Conservation (phyloP, 495 filamentous ascomycete genomes). For the Tuber melanosporum region DNA sequence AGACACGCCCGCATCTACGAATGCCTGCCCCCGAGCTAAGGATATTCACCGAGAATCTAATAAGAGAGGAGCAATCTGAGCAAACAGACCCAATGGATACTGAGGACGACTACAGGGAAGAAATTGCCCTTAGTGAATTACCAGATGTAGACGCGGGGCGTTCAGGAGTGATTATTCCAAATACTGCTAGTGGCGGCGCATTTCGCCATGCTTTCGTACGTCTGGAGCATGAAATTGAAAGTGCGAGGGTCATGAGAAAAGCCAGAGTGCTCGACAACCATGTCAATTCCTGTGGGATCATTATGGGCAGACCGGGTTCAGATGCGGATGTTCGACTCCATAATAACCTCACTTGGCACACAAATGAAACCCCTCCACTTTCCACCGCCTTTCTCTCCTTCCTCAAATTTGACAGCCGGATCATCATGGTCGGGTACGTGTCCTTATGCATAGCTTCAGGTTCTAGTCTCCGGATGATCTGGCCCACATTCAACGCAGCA, state of each 20-base stretch:
- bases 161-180: neutral
- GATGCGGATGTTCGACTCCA: neutral
- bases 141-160: neutral
- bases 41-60: neutral
- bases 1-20: slow-evolving; percentile 12
- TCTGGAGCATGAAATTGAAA: neutral
- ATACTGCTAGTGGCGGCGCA: neutral
- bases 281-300: neutral
- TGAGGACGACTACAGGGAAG: neutral
- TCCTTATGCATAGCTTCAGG: neutral
- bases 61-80: neutral
- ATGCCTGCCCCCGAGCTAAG: slow-evolving; percentile 13
- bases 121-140: neutral
- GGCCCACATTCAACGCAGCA: neutral
- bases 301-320: neutral
- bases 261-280: neutral
- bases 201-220: neutral
- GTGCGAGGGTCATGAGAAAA: neutral
- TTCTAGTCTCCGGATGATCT: neutral
- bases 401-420: neutral
- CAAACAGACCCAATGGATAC: neutral
- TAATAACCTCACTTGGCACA: neutral
- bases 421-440: neutral
- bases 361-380: neutral
- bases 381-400: neutral